Percentiles rank a stretch among this genome's conserved stretches.
These are phyloP conservation scores for Penicillium sp. DNA, from an alignment of 2,329 filamentous ascomycete genomes.

Conservation along the genomic window DNA sequence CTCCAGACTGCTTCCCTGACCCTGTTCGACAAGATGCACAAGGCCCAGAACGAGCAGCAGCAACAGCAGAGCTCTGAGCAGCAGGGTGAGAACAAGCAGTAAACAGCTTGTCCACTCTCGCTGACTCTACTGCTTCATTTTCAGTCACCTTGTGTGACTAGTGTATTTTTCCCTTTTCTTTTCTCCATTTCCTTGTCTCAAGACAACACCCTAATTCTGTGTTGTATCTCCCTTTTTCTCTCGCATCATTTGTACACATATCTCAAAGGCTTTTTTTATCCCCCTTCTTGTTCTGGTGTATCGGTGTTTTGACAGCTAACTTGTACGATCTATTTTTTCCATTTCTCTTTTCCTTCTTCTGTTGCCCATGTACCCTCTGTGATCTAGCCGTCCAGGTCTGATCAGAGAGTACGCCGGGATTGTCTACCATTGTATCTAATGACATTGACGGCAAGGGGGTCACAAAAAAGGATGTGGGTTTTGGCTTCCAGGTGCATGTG, in stretches of 20 bases:
- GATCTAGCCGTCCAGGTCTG: constrained; percentile 15
- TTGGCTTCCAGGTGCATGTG: constrained; percentile 37
- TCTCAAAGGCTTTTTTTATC: constrained; percentile 24
- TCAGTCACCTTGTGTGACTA: constrained; percentile 21
- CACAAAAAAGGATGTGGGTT: constrained; percentile 37
- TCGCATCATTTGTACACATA: constrained; percentile 44
- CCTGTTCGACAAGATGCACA: constrained; percentile 99
- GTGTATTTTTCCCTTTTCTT: constrained; percentile 33
- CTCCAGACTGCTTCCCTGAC: constrained; percentile 94
- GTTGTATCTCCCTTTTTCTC: constrained; percentile 26
- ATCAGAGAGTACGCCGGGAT: constrained; percentile 28
- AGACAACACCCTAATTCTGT: constrained; percentile 24
- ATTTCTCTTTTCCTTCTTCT: constrained; percentile 20
- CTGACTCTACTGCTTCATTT: constrained; percentile 40
- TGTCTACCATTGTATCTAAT: constrained; percentile 44
- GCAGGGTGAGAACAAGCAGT: constrained; percentile 67
- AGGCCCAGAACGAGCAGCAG: constrained; percentile 73
- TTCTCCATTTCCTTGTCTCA: constrained; percentile 23
- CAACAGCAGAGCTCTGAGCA: constrained; percentile 49
- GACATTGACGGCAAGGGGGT: constrained; percentile 40
- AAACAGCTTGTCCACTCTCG: constrained; percentile 17
- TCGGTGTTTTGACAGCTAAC: constrained; percentile 35
- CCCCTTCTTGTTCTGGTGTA: constrained; percentile 38
- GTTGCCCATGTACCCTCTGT: constrained; percentile 30
- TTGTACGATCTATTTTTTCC: constrained; percentile 26